phyloP scores from a whole-genome alignment of 768 basidiomycete species.

The Grammothele lineata region DNA sequence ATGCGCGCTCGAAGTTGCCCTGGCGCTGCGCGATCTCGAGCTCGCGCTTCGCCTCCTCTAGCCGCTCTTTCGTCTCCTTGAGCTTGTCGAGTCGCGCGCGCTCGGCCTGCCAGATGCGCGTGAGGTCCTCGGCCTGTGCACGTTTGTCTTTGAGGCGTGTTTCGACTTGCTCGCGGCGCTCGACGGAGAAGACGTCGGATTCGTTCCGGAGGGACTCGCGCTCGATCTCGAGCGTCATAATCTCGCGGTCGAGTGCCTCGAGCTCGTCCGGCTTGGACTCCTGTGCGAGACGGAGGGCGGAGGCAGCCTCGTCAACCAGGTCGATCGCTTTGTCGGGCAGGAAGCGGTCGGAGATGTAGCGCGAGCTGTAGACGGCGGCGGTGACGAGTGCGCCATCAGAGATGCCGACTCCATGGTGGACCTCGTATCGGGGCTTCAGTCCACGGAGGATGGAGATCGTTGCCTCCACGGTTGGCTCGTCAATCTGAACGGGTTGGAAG shows the following conservation, averaged over 20 bases:
- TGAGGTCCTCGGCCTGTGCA: constrained; percentile 56
- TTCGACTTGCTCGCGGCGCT: constrained; percentile 67
- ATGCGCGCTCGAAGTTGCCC: constrained; percentile 82
- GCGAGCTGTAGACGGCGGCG: constrained; percentile 78
- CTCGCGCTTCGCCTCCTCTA: constrained; percentile 82
- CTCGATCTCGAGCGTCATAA: constrained; percentile 87
- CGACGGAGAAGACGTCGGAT: constrained; percentile 76
- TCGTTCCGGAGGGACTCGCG: constrained; percentile 88
- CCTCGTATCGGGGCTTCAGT: constrained; percentile 79
- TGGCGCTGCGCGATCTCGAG: constrained; percentile 87
- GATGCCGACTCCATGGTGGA: constrained; percentile 92
- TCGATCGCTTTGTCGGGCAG: constrained; percentile 92
- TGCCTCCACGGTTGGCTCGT: constrained; percentile 82
- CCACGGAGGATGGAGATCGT: constrained; percentile 87
- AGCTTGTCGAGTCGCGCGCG: constrained; percentile 62
- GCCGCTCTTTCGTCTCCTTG: constrained; percentile 66
- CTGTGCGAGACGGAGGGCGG: constrained; percentile 80
- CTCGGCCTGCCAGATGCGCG: constrained; percentile 72
- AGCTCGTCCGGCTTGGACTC: constrained; percentile 85
- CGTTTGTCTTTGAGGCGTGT: constrained; percentile 55
- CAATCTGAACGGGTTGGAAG: constrained; percentile 86
- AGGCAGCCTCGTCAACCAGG: constrained; percentile 90
- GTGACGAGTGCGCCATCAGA: constrained; percentile 86
- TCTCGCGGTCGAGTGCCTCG: constrained; percentile 76
- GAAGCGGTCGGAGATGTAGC: constrained; percentile 84